Evolutionary conservation across 768 basidiomycete genomes (phyloP).

Genomic region (Suillus spraguei): DNA sequence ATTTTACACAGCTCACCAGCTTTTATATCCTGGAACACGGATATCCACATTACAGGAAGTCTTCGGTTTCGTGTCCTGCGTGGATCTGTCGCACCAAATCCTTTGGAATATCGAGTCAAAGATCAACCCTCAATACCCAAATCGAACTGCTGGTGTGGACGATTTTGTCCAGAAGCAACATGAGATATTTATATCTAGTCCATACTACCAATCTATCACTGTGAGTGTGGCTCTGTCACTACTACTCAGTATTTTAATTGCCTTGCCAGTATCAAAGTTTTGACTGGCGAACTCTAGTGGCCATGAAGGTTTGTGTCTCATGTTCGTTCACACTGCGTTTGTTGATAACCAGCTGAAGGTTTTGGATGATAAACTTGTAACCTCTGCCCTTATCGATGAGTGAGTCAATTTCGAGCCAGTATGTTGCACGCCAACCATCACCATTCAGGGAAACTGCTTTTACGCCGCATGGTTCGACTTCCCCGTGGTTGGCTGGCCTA

Average conservation of each 20-base stretch:
- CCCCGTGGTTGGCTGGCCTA: slow-evolving; percentile 72
- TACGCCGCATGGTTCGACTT: slow-evolving; percentile 44
- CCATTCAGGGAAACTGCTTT: slow-evolving; percentile 41
- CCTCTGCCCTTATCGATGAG: slow-evolving; percentile 69
- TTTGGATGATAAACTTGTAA: slow-evolving; percentile 56
- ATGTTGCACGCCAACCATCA: slow-evolving; percentile 6
- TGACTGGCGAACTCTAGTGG: slow-evolving; percentile 76
- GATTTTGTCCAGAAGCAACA: slow-evolving; percentile 68
- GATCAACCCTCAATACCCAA: slow-evolving; percentile 56
- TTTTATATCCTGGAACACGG: slow-evolving; percentile 66
- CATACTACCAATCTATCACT: slow-evolving; percentile 65
- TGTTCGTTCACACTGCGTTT: background rate
- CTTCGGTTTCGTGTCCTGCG: slow-evolving; percentile 76
- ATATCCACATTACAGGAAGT: slow-evolving; percentile 76
- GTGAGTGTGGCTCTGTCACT: slow-evolving; percentile 38
- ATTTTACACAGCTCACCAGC: slow-evolving; percentile 52
- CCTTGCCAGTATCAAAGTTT: slow-evolving; percentile 73
- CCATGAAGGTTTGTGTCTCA: slow-evolving; percentile 59
- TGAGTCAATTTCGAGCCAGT: slow-evolving; percentile 32
- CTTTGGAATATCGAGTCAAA: slow-evolving; percentile 83
- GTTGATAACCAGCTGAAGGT: slow-evolving; percentile 30
- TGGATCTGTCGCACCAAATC: slow-evolving; percentile 62
- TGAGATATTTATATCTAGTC: slow-evolving; percentile 55
- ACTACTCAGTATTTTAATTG: background rate
- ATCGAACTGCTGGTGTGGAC: slow-evolving; percentile 53